These are phyloP conservation scores for Xylaria acuta DNA, from an alignment of 495 filamentous ascomycete species.

Conservation along the genomic window DNA sequence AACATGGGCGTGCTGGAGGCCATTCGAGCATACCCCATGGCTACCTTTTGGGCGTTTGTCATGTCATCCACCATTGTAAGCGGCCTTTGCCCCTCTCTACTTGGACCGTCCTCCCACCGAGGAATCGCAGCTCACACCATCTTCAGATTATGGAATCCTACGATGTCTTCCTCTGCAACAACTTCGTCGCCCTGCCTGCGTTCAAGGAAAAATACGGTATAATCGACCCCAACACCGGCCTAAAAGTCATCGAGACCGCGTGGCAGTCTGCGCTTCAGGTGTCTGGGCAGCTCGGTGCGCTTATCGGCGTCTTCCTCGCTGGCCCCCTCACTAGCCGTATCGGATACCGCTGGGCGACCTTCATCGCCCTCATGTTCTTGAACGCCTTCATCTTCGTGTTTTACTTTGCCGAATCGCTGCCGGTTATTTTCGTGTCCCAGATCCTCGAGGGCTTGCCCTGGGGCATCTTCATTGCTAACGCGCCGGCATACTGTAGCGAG, in stretches of 20 bases:
- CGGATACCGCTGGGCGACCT: slow-evolving; percentile 56
- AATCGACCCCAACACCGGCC: slow-evolving; percentile 27
- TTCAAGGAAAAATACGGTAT: slow-evolving; percentile 48
- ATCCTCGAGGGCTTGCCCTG: slow-evolving; percentile 56
- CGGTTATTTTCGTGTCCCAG: slow-evolving; percentile 53
- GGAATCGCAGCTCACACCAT: slow-evolving; percentile 25
- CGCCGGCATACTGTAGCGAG: slow-evolving; percentile 54
- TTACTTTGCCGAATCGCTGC: slow-evolving; percentile 51
- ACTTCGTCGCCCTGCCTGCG: slow-evolving; percentile 49
- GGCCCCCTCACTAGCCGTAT: slow-evolving; percentile 54
- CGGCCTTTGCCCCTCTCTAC: slow-evolving; percentile 5
- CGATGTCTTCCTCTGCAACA: slow-evolving; percentile 52
- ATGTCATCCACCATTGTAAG: slow-evolving; percentile 62
- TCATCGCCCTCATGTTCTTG: slow-evolving; percentile 49
- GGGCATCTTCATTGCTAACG: slow-evolving; percentile 60
- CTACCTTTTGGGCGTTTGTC: slow-evolving; percentile 58
- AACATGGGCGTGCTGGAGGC: slow-evolving; percentile 57
- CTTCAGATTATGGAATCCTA: slow-evolving; percentile 56
- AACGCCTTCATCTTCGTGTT: slow-evolving; percentile 57
- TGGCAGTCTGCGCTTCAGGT: slow-evolving; percentile 57
- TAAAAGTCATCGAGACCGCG: slow-evolving; percentile 41
- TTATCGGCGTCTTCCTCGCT: slow-evolving; percentile 54
- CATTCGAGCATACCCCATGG: slow-evolving; percentile 55
- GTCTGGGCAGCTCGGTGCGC: slow-evolving; percentile 50
- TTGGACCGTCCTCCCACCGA: not conserved